Evolutionary conservation across 1,284 basidiomycete genomes (phyloP), one percentile per base, ranked within the genome.

Genomic region (Ustilago loliicola): DNA sequence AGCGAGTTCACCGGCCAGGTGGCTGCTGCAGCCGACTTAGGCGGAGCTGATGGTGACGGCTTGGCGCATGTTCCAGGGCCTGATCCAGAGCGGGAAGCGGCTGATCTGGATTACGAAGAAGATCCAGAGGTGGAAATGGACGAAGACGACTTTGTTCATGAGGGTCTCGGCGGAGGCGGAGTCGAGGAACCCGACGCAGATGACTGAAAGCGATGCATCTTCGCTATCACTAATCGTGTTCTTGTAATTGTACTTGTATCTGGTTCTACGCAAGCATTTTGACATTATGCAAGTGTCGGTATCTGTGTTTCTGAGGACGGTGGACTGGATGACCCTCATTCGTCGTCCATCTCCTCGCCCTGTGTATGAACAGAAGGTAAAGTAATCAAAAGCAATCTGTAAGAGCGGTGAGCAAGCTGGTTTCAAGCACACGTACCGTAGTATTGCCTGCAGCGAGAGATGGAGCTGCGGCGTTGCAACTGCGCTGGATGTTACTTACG

Each of bases 171-270:
- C 42, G 74, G 53, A 60, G 54, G 61, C 32, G 61, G 83, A 72
- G 61, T 81, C 78, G 76, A 87, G 87, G 68, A 88, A 79, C 71
- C 83, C 86, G 60, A 83, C 80, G 67, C 87, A 84, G 80, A 85
- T 79, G 56, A 86, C 30, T 77, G 64, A 51, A 21, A 48, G 23
- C 19, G 13, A 51, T 27, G 23, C 19, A 10, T 2, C 19, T 36
- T 45, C 38, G 40, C 11, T 30, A 27, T 23, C 25, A 19, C 17
- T 50, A 1, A 19, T 23, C 7, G 19, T 45, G 36, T 42, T 29
- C n/a, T 7, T 72, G 61, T 55, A 54, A 36, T 54, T 75, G 72
- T 75, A 69, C 34, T 53, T 61, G 56, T 64, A 63, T 55, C 47
- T 30, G 15, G 23, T 68, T 53, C 27, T 40, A 50, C 34, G 34